Evolutionary conservation across 1,139 yeast species (phyloP).

Genomic region (Debaryomyces sp.): DNA sequence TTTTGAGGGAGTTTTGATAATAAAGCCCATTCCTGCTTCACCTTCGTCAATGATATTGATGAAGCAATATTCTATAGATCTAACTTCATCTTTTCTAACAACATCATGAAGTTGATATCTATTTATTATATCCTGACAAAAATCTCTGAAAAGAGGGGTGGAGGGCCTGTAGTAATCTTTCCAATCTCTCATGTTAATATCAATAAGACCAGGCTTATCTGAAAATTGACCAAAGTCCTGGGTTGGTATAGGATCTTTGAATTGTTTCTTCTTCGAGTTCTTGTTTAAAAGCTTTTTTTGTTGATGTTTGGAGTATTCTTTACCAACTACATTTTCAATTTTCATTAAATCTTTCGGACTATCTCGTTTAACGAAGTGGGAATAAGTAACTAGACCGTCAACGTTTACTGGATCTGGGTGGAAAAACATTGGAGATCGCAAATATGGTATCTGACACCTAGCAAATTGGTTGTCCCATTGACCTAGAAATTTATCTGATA

Average conservation of each 20-base stretch:
- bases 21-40: conserved; percentile 32
- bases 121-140: conserved; percentile 37
- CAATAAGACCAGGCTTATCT: conserved; percentile 36
- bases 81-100: conserved; percentile 40
- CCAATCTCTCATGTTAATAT: conserved; percentile 50
- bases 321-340: conserved; percentile 50
- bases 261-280: conserved; percentile 15
- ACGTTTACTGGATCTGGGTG: conserved; percentile 51
- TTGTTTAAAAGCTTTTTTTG: conserved; percentile 33
- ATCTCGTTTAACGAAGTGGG: conserved; percentile 35
- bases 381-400: conserved; percentile 48
- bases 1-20: conserved; percentile 26
- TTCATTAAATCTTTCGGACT: conserved; percentile 36
- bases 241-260: conserved; percentile 19
- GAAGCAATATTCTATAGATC: conserved; percentile 31
- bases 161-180: conserved; percentile 51
- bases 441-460: conserved; percentile 44
- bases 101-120: conserved; percentile 33
- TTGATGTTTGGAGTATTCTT: conserved; percentile 48
- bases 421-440: conserved; percentile 55
- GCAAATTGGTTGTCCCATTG: conserved; percentile 51
- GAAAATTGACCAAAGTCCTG: conserved; percentile 17
- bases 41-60: conserved; percentile 26
- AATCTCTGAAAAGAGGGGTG: conserved; percentile 41
- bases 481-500: conserved; percentile 33